Base-by-base conservation (phyloP, 177 flowering plant species). In the Vitis hybrid region DNA sequence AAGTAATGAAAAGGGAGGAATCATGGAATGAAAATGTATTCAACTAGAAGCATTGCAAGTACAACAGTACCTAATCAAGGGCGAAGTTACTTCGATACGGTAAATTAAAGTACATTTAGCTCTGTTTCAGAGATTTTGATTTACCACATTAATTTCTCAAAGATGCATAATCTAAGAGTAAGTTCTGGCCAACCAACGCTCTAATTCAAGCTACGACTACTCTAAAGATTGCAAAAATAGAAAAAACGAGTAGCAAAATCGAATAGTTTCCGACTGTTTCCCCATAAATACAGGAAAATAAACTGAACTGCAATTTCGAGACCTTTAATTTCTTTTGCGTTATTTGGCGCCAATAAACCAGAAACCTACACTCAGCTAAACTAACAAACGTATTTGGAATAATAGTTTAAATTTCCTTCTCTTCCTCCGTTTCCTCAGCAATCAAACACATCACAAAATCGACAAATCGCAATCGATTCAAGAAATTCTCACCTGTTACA, bases 401-500 rank as follows among this genome's bases (percentile, higher is more conserved):
- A 14, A 62, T 11, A 10, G 30, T 24, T 59, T 24, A 30, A 40
- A 40, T 40, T 40, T 40, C 46, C 46, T 40, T 7, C 46, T 18
- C 11, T 52, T 52, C 68, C 52, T 32, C 6, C 68, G 24, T 24
- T 51, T 51, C 52, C 68, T 65, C 35, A 52, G 15, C 18, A 64
- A 30, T 52, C 14, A 18, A 32, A 8, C 5, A 19, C 6, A 59
- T 27, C 46, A 24, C 32, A 6, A 48, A 15, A 5, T 21, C 2
- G 4, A 16, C 30, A 18, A 19, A 14, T 11, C 54, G 7, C 8
- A 0, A 40, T 5, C 0, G 46, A 40, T 40, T 6, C 46, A 40
- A 40, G 8, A 40, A 40, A 40, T 40, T 40, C 63, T 68, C n/a
- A 83, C 89, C 90, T 63, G 78, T 6, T 24, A 60, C 80, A 30